Base-by-base conservation (phyloP, 2,329 filamentous ascomycete species). In the Talaromyces marneffei region DNA sequence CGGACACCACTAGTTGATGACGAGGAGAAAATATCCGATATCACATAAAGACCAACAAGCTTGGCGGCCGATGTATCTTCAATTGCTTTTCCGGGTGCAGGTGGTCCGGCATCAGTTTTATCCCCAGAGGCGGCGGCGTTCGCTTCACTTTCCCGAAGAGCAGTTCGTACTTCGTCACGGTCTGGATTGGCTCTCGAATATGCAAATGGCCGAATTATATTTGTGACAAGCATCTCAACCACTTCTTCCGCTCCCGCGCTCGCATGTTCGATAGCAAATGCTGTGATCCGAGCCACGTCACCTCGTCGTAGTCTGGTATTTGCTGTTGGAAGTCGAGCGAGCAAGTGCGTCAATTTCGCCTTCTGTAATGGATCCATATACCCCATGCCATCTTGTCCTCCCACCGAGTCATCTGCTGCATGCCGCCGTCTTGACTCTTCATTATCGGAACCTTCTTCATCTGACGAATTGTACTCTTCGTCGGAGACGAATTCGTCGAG, bases 211-310 rank as follows among this genome's bases (percentile, higher is more conserved):
- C 83, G 85, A 62, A 89, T 82, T 35, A 97, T 82, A 68, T 99
- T 97, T 0, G 86, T 82, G 0, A 96, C 84, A 39, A 97, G 87
- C 76, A 96, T 85, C 55, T 93, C 85, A n/a, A 96, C 92, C 37
- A 97, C 88, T 77, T 97, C 94, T 65, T 95, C 90, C 12, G 91
- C 89, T 16, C 92, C 94, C 20, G 86, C 83, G 40, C 88, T 90
- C 1, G 92, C 90, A 72, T 97, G 91, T 2, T 87, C 88, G 60
- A 97, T 91, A 12, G 92, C 92, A 75, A 97, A 97, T 2, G 88
- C 84, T 1, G 92, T 93, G 2, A 97, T 82, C 4, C 92, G 84
- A 1, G 91, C 92, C 50, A 97, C 85, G 69, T 97, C 91, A 2
- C 91, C 92, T 69, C 91, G 91, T 29, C 90, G 84, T 27, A 97